Percentiles rank a stretch among this genome's conserved stretches.
phyloP scores from a whole-genome alignment of 768 basidiomycete species.

The Amanita polypyramis region DNA sequence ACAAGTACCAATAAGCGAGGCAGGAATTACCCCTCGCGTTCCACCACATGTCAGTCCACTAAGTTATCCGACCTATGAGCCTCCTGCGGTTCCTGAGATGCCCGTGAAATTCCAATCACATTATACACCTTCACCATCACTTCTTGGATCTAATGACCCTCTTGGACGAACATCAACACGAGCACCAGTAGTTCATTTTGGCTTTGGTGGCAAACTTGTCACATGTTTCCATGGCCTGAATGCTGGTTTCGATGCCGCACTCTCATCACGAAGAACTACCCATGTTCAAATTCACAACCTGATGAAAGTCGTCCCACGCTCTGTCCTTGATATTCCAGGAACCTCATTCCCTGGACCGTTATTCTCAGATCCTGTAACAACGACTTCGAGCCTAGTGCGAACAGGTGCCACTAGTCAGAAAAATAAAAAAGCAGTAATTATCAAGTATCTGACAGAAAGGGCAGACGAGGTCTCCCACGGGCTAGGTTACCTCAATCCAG shows the following conservation, averaged over 20 bases:
- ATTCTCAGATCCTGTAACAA: slow-evolving; percentile 62
- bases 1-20: slow-evolving; percentile 9
- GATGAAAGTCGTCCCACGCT: slow-evolving; percentile 60
- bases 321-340: slow-evolving; percentile 42
- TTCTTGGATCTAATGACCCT: slow-evolving; percentile 76
- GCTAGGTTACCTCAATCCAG: slow-evolving; percentile 53
- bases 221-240: slow-evolving; percentile 77
- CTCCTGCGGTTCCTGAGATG: slow-evolving; percentile 15
- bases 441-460: slow-evolving; percentile 69
- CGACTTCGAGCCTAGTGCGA: slow-evolving; percentile 59
- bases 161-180: slow-evolving; percentile 61
- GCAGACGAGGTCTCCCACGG: slow-evolving; percentile 71
- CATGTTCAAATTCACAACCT: slow-evolving; percentile 59
- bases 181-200: slow-evolving; percentile 79
- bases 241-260: slow-evolving; percentile 69
- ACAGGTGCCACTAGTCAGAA: slow-evolving; percentile 62
- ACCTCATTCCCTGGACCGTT: slow-evolving; percentile 80
- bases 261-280: slow-evolving; percentile 61
- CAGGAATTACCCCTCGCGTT: background rate
- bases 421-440: slow-evolving; percentile 71
- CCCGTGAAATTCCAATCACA: slow-evolving; percentile 32
- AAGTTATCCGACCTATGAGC: background rate
- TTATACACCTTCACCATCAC: slow-evolving; percentile 80
- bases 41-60: slow-evolving; percentile 17
- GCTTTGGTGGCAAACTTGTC: slow-evolving; percentile 86